Conservation (phyloP, 2,329 filamentous ascomycete species). For the Penicillium sp. region DNA sequence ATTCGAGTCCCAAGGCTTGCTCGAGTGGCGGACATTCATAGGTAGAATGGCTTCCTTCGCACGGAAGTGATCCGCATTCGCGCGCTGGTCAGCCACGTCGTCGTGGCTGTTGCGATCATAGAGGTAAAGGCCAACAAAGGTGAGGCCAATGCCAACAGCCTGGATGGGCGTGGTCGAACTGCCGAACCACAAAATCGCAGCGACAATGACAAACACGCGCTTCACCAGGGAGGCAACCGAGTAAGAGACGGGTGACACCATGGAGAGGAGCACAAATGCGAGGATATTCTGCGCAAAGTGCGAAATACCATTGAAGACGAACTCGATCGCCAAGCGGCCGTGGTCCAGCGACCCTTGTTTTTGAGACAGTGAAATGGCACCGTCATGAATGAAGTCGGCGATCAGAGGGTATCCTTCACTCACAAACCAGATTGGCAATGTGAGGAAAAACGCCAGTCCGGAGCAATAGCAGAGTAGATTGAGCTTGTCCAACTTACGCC, state of each 20-base stretch:
- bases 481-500: constrained; percentile 90
- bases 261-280: constrained; percentile 87
- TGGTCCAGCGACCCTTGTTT: constrained; percentile 75
- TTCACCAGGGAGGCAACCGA: constrained; percentile 96
- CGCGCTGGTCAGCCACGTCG: constrained; percentile 84
- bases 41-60: constrained; percentile 70
- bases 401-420: constrained; percentile 81
- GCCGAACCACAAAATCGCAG: constrained; percentile 95
- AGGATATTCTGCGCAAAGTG: constrained; percentile 97
- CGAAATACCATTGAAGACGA: constrained; percentile 94
- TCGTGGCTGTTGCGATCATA: constrained; percentile 92
- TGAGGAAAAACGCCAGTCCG: constrained; percentile 86
- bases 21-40: constrained; percentile 54
- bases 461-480: constrained; percentile 98
- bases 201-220: constrained; percentile 93
- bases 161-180: constrained; percentile 85
- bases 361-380: constrained; percentile 76
- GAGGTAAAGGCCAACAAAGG: constrained; percentile 89
- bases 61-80: constrained; percentile 68
- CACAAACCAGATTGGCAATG: constrained; percentile 90
- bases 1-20: constrained; percentile 46
- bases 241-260: constrained; percentile 96
- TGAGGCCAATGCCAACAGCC: constrained; percentile 82
- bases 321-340: constrained; percentile 73
- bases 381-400: constrained; percentile 78